Percentiles rank a stretch among this genome's conserved stretches.
phyloP scores from a whole-genome alignment of 83 land plant genomes.

The Diphasiastrum complanatum region DNA sequence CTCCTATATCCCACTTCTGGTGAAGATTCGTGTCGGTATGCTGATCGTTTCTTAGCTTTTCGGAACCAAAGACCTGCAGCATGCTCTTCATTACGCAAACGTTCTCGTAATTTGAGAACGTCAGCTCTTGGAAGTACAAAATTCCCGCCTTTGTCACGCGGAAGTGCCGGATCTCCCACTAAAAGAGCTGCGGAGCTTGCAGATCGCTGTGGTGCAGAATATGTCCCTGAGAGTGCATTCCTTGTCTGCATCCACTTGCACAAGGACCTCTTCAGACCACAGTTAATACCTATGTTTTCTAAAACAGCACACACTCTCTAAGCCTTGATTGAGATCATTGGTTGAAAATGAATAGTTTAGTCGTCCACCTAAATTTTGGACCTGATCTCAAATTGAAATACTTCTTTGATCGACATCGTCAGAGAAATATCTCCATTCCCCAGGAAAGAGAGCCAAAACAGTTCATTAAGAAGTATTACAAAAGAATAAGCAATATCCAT shows the following conservation, averaged over 20 bases:
- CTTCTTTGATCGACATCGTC: no score
- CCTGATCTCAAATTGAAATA: no score
- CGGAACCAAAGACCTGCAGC: slow-evolving; percentile 80
- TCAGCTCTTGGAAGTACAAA: slow-evolving; percentile 97
- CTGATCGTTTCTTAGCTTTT: slow-evolving; percentile 29
- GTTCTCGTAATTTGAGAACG: slow-evolving; percentile 90
- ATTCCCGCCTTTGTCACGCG: slow-evolving; percentile 88
- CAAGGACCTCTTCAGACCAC: background rate
- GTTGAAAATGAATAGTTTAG: no score
- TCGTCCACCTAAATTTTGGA: no score
- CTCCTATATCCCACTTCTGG: slow-evolving; percentile 62
- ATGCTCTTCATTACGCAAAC: slow-evolving; percentile 84
- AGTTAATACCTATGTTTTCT: background rate
- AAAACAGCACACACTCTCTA: slow-evolving; percentile 1
- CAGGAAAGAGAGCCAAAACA: no score
- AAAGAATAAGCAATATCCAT: no score
- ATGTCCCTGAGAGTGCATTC: slow-evolving; percentile 97
- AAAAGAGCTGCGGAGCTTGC: slow-evolving; percentile 96
- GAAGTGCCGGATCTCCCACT: slow-evolving; percentile 83
- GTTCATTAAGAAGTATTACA: no score
- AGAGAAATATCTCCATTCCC: no score
- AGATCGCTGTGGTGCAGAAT: slow-evolving; percentile 96
- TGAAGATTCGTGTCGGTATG: slow-evolving; percentile 46
- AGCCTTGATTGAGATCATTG: no score
- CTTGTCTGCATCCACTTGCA: slow-evolving; percentile 57